Evolutionary conservation across 164 flowering plant genomes (phyloP).

Genomic region (Kalanchoe fedtschenkoi): DNA sequence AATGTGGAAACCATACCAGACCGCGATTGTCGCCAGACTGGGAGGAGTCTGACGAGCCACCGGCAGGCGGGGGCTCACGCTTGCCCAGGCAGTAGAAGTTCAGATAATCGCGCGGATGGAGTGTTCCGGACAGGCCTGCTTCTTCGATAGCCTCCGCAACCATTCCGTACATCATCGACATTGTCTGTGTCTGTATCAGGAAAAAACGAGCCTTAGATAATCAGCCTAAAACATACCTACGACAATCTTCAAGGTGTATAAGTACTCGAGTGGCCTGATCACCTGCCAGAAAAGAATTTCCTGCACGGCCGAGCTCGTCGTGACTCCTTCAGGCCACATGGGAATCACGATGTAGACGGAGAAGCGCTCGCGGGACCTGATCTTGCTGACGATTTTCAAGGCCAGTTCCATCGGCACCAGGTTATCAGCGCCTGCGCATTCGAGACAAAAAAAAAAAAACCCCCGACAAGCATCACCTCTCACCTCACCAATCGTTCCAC

Average conservation of each 20-base stretch:
- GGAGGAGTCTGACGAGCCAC: slow-evolving; percentile 13
- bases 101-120: slow-evolving; percentile 54
- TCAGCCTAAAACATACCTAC: too few species aligned
- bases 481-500: too few species aligned
- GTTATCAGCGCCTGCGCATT: slow-evolving; percentile 57
- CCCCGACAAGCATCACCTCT: background rate
- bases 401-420: slow-evolving; percentile 75
- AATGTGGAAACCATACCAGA: slow-evolving; percentile 18
- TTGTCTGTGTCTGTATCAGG: slow-evolving; percentile 49
- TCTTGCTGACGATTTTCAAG: slow-evolving; percentile 66
- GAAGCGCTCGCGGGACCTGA: slow-evolving; percentile 51
- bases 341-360: slow-evolving; percentile 59
- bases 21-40: slow-evolving; percentile 24
- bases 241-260: too few species aligned
- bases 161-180: slow-evolving; percentile 62
- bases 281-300: slow-evolving; percentile 92
- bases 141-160: slow-evolving; percentile 35
- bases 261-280: too few species aligned
- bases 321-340: slow-evolving; percentile 84
- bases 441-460: background rate
- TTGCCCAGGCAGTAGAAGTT: slow-evolving; percentile 65
- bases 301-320: slow-evolving; percentile 52
- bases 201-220: too few species aligned
- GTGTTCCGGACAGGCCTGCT: slow-evolving; percentile 28
- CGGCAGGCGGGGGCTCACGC: slow-evolving; percentile 28